Base-by-base conservation (phyloP, 805 yeast genomes). In the Debaryomyces maramus region DNA sequence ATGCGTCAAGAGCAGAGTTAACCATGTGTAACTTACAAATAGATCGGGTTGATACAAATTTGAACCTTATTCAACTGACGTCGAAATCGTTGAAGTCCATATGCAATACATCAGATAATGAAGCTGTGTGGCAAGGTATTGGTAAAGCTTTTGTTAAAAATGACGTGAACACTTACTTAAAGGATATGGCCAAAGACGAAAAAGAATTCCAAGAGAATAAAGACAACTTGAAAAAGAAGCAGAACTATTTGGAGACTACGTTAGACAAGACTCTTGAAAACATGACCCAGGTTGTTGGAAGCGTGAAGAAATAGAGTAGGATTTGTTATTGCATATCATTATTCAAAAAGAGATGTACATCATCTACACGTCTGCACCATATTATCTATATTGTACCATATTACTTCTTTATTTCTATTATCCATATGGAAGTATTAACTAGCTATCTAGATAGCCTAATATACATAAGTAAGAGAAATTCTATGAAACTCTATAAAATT, bases 111-210 rank as follows among this genome's bases (percentile, higher is more conserved):
- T 55, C 74, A 10, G 71, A 66, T 7, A 67, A 67, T 15, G 73
- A 77, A 7, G 56, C 56, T 6, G 90, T 89, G 4, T 89, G 95
- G 93, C 79, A 86, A 56, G 87, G 95, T 4, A 77, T 87, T 24
- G 97, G 97, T 20, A 85, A 84, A 61, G 77, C 88, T 21, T 85
- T 84, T 57, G 63, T 84, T 7, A 59, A 65, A 32, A 71, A 71
- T 4, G 68, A 70, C 19, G 67, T 68, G 3, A 51, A 58, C 3
- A 61, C 67, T 3, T 85, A 86, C 60, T 58, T 74, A 33, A 52
- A 58, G 9, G 72, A 70, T 37, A 61, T 88, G 23, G 56, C 67
- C 16, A 56, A 61, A 16, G 88, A 86, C 48, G 77, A 77, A 46
- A 60, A 62, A 30, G 76, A 69, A 11, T 71, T 80, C 43, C 58